These are phyloP conservation scores for Cutaneotrichosporon sp. DNA, from an alignment of 1,284 basidiomycete species.

Conservation along the genomic window DNA sequence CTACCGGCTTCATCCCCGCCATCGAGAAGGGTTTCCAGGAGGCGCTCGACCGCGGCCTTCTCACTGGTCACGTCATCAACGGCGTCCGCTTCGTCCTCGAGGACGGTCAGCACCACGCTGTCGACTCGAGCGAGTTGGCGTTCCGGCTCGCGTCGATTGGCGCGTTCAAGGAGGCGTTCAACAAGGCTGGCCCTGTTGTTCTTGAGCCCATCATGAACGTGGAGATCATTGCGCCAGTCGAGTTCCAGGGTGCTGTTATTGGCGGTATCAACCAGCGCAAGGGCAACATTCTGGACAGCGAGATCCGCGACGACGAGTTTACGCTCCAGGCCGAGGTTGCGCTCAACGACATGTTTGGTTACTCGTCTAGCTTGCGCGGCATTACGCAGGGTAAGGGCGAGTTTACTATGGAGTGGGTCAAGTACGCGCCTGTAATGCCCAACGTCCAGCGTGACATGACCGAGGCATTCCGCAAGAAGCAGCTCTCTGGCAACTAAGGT, in stretches of 20 bases:
- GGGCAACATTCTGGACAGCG: slow-evolving; percentile 93
- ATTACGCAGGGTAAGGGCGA: slow-evolving; percentile 95
- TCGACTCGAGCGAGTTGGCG: slow-evolving; percentile 95
- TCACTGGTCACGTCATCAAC: slow-evolving; percentile 85
- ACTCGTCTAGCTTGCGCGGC: slow-evolving; percentile 86
- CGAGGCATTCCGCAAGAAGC: slow-evolving; percentile 62
- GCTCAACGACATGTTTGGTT: slow-evolving; percentile 99
- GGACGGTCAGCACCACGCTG: slow-evolving; percentile 90
- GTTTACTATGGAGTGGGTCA: slow-evolving; percentile 96
- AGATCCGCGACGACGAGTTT: slow-evolving; percentile 96
- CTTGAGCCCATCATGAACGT: slow-evolving; percentile 98
- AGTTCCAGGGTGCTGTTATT: slow-evolving; percentile 97
- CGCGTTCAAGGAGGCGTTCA: slow-evolving; percentile 90
- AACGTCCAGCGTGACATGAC: slow-evolving; percentile 81
- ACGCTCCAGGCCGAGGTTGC: slow-evolving; percentile 87
- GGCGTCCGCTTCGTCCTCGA: slow-evolving; percentile 85
- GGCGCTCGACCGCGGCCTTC: slow-evolving; percentile 84
- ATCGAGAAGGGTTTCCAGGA: slow-evolving; percentile 98
- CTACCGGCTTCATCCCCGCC: slow-evolving; percentile 87
- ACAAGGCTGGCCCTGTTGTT: slow-evolving; percentile 73
- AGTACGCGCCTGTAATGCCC: slow-evolving; percentile 81
- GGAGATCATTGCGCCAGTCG: slow-evolving; percentile 91
- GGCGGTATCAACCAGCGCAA: slow-evolving; percentile 90
- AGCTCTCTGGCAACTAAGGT: slow-evolving; percentile 14
- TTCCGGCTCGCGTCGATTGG: slow-evolving; percentile 88